These are phyloP conservation scores for Epichloe bromicola DNA, from an alignment of 2,329 filamentous ascomycete genomes.

Conservation along the genomic window DNA sequence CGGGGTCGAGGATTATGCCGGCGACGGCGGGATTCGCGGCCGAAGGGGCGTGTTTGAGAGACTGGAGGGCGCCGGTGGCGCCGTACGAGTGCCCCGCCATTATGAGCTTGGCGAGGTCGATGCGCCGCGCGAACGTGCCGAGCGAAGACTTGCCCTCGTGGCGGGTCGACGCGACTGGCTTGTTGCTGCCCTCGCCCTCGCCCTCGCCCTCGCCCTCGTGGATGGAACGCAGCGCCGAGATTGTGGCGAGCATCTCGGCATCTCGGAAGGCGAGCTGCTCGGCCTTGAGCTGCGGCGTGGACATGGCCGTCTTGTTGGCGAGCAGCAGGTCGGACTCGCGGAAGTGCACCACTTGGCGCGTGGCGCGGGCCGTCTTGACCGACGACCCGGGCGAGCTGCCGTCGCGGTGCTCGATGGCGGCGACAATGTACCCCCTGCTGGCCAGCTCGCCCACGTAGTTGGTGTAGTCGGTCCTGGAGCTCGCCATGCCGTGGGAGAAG, in stretches of 20 bases:
- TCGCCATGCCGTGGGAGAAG: constrained; percentile 40
- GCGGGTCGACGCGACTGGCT: constrained; percentile 30
- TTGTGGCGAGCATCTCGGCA: constrained; percentile 34
- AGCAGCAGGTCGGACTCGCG: constrained; percentile 20
- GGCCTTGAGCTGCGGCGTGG: constrained; percentile 25
- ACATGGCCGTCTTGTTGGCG: constrained; percentile 16
- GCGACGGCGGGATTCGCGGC: constrained; percentile 32
- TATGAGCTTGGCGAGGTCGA: constrained; percentile 40
- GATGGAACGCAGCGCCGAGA: constrained; percentile 27
- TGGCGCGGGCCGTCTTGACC: constrained; percentile 20
- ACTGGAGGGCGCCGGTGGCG: constrained; percentile 49
- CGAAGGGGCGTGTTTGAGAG: constrained; percentile 32
- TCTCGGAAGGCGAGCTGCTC: constrained; percentile 37
- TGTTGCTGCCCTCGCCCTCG: too few relatives aligned
- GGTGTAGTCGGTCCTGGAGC: constrained; percentile 37
- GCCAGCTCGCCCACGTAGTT: constrained; percentile 37
- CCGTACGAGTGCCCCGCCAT: constrained; percentile 54
- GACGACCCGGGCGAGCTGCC: constrained; percentile 34
- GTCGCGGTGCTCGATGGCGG: constrained; percentile 38
- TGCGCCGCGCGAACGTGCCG: constrained; percentile 35
- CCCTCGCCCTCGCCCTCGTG: constrained; percentile 18
- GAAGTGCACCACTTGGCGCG: constrained; percentile 23
- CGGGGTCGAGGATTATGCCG: constrained; percentile 51
- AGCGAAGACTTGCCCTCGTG: constrained; percentile 33
- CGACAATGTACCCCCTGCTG: constrained; percentile 34